Evolutionary conservation across 805 yeast genomes (phyloP), one percentile per base, ranked within the genome.

Genomic region (Schwanniomyces vanrijiae): DNA sequence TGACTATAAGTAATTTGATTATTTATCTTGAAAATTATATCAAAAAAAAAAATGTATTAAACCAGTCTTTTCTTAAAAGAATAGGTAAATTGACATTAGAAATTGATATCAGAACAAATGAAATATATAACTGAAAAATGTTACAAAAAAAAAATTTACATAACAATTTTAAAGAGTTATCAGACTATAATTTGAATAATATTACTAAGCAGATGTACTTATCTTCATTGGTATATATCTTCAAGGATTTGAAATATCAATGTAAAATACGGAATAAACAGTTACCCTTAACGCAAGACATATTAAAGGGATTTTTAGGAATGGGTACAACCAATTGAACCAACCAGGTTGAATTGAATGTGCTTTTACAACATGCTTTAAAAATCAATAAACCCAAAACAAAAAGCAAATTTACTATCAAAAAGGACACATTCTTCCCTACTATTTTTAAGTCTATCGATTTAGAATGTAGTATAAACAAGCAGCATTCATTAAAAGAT

Each of bases 41-140:
- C 55, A 62, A 43, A 3, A 37, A 35, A 1, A 50, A 60, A 25
- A 72, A 70, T 39, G 64, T 77, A 0, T 51, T 77, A 3, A 51
- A 59, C 34, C 44, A 37, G 5, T 16, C 19, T 2, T 49, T 43
- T 3, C 75, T 68, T 47, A 76, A 78, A 1, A 66, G 95, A 48
- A 78, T 82, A 44, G 86, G 90, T 0, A 71, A 80, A 48, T 73
- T 85, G 4, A 66, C 83, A 8, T 59, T 90, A 4, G 98, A 92
- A 60, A 58, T 90, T 11, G 97, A 92, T 61, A 66, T 85, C 0
- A 55, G 73, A 5, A 83, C 90, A 0, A 74, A 69, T n/a, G 67
- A 76, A 61, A 85, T 92, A 10, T 26, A 66, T 7, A 90, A 91
- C 59, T 65, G 90, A 20, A 44, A 55, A 1, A 66, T 66, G 0